A percentile compares a stretch with the other conserved stretches of the same genome.
Evolutionary conservation across 306 rosid species (phyloP).

Genomic region (Sicyos edulis): DNA sequence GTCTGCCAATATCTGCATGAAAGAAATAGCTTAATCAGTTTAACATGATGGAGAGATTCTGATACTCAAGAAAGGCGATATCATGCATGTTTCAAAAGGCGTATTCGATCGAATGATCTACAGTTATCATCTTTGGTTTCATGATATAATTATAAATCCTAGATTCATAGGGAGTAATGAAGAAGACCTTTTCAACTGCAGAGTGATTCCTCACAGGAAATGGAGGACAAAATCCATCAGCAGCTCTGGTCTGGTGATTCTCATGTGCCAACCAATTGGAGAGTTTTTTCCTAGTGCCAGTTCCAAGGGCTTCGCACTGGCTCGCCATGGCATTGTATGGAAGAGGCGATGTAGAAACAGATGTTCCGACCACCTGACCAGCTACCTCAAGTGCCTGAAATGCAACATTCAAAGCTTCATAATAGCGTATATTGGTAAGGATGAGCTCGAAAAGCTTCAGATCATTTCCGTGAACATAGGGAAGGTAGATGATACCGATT

Average conservation of each 20-base stretch:
- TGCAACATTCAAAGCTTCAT: background rate
- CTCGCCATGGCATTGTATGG: conserved; percentile 87
- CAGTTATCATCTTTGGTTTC: no score
- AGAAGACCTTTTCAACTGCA: conserved; percentile 17
- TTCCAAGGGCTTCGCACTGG: conserved; percentile 91
- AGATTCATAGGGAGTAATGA: background rate
- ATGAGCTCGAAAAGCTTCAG: background rate
- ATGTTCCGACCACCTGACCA: conserved; percentile 83
- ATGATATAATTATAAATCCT: no score
- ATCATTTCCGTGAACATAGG: background rate
- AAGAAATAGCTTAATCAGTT: background rate
- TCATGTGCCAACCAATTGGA: conserved; percentile 85
- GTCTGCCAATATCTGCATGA: conserved; percentile 36
- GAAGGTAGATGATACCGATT: conserved; percentile 51
- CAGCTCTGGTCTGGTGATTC: conserved; percentile 36
- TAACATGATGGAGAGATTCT: background rate
- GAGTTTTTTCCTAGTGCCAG: conserved; percentile 82
- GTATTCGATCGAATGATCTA: background rate
- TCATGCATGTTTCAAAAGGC: background rate
- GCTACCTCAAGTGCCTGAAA: conserved; percentile 91
- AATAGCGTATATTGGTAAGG: background rate
- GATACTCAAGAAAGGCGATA: background rate
- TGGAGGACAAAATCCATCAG: conserved; percentile 28
- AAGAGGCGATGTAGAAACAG: conserved; percentile 71
- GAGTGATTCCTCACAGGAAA: conserved; percentile 14